Evolutionary conservation across 2,329 filamentous ascomycete genomes (phyloP).

Genomic region (Aspergillus sclerotialis): DNA sequence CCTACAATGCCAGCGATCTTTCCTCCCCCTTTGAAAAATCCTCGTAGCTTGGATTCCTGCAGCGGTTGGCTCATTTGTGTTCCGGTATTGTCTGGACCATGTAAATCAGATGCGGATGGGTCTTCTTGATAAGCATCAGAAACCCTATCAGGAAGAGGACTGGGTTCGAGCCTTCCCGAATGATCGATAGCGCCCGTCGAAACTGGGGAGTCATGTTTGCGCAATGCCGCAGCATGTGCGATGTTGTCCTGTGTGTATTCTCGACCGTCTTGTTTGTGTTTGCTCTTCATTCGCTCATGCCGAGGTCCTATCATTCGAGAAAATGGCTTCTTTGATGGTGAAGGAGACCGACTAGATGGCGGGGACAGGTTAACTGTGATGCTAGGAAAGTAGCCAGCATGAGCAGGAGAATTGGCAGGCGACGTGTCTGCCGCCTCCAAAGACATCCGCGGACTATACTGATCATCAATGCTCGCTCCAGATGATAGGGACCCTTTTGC

Average conservation of each 20-base stretch:
- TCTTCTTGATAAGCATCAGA: slow-evolving; percentile 19
- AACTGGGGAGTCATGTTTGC: slow-evolving; percentile 9
- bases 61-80: slow-evolving; percentile 23
- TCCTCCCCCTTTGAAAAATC: slow-evolving; percentile 66
- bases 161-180: slow-evolving; percentile 18
- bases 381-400: slow-evolving; percentile 46
- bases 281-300: slow-evolving; percentile 32
- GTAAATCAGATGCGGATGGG: slow-evolving; percentile 11
- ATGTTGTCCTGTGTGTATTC: slow-evolving; percentile 13
- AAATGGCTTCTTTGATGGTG: slow-evolving; percentile 54
- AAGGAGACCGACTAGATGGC: slow-evolving; percentile 54
- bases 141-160: slow-evolving; percentile 19
- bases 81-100: slow-evolving; percentile 17
- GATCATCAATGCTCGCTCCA: slow-evolving; percentile 36
- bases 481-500: slow-evolving; percentile 49
- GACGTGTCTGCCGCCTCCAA: slow-evolving; percentile 41
- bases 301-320: slow-evolving; percentile 35
- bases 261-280: slow-evolving; percentile 30
- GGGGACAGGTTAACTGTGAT: slow-evolving; percentile 60
- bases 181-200: slow-evolving; percentile 11
- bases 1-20: slow-evolving; percentile 67
- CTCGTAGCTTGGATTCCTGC: slow-evolving; percentile 56
- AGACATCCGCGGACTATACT: slow-evolving; percentile 28
- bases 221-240: slow-evolving; percentile 10
- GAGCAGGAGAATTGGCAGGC: slow-evolving; percentile 32